Evolutionary conservation across 345 rosid genomes (phyloP).

Genomic region (Balakata baccata): DNA sequence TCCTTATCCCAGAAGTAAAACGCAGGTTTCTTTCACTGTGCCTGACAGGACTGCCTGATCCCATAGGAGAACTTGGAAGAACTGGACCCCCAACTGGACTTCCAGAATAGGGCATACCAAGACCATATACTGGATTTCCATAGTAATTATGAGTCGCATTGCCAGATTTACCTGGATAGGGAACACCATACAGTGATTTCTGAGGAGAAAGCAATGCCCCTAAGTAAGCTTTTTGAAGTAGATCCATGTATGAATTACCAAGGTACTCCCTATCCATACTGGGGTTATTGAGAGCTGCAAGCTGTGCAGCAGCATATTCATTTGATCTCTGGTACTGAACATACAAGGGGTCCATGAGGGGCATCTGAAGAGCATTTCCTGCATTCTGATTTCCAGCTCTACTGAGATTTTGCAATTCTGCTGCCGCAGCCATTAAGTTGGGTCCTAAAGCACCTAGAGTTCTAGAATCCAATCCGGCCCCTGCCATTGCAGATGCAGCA

Average conservation of each 20-base stretch:
- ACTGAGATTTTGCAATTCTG: conserved; percentile 42
- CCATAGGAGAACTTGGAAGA: conserved; percentile 49
- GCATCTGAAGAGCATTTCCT: conserved; percentile 41
- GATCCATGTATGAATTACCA: conserved; percentile 52
- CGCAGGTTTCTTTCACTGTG: conserved; percentile 48
- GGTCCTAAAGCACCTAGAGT: conserved; percentile 38
- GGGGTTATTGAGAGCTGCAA: conserved; percentile 45
- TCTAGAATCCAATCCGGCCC: conserved; percentile 46
- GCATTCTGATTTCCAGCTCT: conserved; percentile 42
- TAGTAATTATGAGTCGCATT: conserved; percentile 40
- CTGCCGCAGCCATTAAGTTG: conserved; percentile 42
- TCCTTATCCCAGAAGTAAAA: conserved; percentile 50
- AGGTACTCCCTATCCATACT: conserved; percentile 38
- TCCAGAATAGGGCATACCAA: conserved; percentile 58
- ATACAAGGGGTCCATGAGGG: conserved; percentile 41
- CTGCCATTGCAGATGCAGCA: conserved; percentile 52
- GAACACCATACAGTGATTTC: conserved; percentile 48
- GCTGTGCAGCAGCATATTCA: conserved; percentile 52
- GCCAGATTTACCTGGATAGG: conserved; percentile 45
- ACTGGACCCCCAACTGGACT: conserved; percentile 38
- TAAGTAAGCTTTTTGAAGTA: conserved; percentile 54
- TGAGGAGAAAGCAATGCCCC: conserved; percentile 43
- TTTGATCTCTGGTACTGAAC: conserved; percentile 49
- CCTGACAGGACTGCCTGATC: conserved; percentile 49
- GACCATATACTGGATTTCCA: conserved; percentile 47